Conservation (phyloP, 305 asterid species). For the Fraxinus floribunda region DNA sequence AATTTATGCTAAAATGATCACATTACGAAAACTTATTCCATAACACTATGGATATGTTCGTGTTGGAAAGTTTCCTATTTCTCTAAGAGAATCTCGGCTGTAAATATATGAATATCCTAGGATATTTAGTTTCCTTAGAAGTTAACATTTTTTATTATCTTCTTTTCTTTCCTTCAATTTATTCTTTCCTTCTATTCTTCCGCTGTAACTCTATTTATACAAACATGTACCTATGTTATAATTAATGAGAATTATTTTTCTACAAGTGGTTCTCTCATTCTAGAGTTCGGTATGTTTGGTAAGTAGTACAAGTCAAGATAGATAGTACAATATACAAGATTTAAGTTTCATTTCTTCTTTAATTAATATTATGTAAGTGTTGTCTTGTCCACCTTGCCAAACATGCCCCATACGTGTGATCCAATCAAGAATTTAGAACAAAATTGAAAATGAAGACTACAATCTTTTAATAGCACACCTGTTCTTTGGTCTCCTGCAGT, state of each 20-base stretch:
- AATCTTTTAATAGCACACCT: conserved; percentile 37
- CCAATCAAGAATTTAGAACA: background rate
- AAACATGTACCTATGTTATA: too few species aligned
- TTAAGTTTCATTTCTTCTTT: background rate
- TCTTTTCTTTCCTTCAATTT: too few species aligned
- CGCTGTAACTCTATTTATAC: too few species aligned
- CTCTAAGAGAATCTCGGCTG: too few species aligned
- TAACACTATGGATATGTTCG: background rate
- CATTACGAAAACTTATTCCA: conserved; percentile 4
- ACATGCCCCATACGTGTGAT: background rate
- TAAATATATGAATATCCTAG: too few species aligned
- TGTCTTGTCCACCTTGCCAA: background rate
- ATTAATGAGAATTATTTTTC: too few species aligned
- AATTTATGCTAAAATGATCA: conserved; percentile 21
- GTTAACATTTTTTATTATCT: too few species aligned
- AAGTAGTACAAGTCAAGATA: background rate
- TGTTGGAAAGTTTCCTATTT: too few species aligned
- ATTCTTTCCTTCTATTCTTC: too few species aligned
- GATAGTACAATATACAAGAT: background rate
- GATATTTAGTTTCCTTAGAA: too few species aligned
- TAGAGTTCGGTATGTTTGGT: background rate
- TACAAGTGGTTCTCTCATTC: too few species aligned
- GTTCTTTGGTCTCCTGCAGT: conserved; percentile 74
- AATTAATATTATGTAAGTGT: background rate
- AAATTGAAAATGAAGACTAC: background rate